These are phyloP conservation scores for Melaleuca quinquenervia DNA, from an alignment of 345 rosid species.

Conservation along the genomic window DNA sequence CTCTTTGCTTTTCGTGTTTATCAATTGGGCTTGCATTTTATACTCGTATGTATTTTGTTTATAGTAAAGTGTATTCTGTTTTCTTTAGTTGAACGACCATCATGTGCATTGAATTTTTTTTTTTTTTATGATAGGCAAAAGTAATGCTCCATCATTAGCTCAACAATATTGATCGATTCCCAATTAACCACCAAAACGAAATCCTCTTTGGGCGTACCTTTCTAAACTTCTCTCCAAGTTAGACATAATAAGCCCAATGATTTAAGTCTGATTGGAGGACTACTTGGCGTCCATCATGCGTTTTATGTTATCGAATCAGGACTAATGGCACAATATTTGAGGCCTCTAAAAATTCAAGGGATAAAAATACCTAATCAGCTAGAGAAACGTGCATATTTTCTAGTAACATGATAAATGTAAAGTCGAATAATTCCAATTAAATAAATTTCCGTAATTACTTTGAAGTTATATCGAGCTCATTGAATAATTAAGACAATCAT, in stretches of 20 bases:
- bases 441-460: not conserved
- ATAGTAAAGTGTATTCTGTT: not conserved
- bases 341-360: not conserved
- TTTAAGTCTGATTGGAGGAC: not conserved
- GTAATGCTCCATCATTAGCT: not conserved
- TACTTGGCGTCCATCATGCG: not conserved
- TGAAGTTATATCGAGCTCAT: not conserved
- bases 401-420: rapidly evolving
- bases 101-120: not conserved
- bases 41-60: not conserved
- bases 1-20: not conserved
- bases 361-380: no score
- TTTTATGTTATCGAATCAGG: not conserved
- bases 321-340: not conserved
- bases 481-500: not conserved
- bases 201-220: not conserved
- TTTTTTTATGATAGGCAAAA: not conserved
- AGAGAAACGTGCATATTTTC: not conserved
- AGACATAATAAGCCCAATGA: not conserved
- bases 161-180: not conserved
- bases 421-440: not conserved
- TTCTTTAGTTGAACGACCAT: not conserved
- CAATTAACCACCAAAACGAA: not conserved
- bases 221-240: not conserved
- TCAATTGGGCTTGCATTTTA: not conserved